Evolutionary conservation across 2,329 filamentous ascomycete species (phyloP).

Genomic region (Xylaria sp.): DNA sequence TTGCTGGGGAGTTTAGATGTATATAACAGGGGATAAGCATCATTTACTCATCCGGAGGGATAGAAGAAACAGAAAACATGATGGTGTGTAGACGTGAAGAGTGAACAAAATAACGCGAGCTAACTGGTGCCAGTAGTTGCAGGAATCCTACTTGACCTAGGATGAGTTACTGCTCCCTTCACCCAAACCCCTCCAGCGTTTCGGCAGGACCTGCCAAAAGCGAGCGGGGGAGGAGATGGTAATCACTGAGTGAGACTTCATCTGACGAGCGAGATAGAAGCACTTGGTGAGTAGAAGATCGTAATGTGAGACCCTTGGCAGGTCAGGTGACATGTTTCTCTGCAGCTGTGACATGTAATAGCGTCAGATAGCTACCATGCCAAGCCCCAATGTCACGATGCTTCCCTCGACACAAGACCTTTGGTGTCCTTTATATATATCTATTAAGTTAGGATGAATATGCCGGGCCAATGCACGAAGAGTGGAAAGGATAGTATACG

Average conservation of each 20-base stretch:
- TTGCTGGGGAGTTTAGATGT: conserved; percentile 23
- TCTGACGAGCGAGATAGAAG: conserved; percentile 21
- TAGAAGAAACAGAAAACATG: not conserved
- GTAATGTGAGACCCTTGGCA: conserved; percentile 24
- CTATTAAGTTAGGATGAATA: not conserved
- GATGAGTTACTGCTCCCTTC: conserved; percentile 12
- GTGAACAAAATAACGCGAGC: conserved; percentile 28
- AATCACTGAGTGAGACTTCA: conserved; percentile 12
- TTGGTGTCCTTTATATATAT: conserved; percentile 1
- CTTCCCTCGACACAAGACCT: not conserved
- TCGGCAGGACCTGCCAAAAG: conserved; percentile 34
- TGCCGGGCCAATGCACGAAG: not conserved
- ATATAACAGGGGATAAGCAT: not conserved
- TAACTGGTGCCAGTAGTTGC: conserved; percentile 10
- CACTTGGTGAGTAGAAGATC: conserved; percentile 18
- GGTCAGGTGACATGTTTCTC: conserved; percentile 37
- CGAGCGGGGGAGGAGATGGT: conserved; percentile 6
- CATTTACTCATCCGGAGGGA: conserved; percentile 2
- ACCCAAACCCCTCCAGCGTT: not conserved
- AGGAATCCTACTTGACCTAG: not conserved
- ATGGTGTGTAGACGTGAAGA: conserved; percentile 25
- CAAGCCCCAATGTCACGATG: conserved; percentile 27
- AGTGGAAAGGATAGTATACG: not conserved
- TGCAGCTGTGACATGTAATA: conserved; percentile 23
- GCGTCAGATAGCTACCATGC: conserved; percentile 17